A percentile compares a stretch with the other conserved stretches of the same genome.
phyloP scores from a whole-genome alignment of 495 filamentous ascomycete genomes.

The Penicillium cosmopolitanum region DNA sequence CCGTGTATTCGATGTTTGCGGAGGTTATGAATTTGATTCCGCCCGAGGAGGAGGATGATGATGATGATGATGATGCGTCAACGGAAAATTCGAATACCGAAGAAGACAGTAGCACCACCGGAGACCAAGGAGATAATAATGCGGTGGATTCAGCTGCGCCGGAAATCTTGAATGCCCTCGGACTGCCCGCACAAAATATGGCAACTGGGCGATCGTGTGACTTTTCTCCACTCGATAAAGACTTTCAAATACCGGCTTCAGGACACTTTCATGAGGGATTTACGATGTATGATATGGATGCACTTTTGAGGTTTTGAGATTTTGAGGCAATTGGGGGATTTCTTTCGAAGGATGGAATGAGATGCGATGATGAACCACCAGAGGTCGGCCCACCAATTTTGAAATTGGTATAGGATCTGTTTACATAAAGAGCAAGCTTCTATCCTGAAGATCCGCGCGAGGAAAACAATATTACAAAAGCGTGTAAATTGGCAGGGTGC shows the following conservation, averaged over 20 bases:
- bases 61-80: background rate
- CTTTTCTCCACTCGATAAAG: background rate
- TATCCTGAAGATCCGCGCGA: no score
- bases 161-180: background rate
- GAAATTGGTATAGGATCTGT: no score
- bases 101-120: no score
- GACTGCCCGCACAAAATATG: background rate
- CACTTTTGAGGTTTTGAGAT: conserved; percentile 19
- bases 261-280: background rate
- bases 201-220: background rate
- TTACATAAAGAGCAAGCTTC: no score
- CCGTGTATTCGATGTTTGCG: conserved; percentile 17
- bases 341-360: background rate
- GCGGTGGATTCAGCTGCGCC: background rate
- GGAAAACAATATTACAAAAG: no score
- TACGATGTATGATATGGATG: conserved; percentile 17
- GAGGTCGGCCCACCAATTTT: no score
- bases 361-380: background rate
- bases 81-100: background rate
- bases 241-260: background rate
- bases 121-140: background rate
- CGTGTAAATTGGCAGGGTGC: no score
- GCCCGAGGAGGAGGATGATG: conserved; percentile 1
- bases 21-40: conserved; percentile 19
- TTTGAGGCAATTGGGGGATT: conserved; percentile 4